Evolutionary conservation across 495 filamentous ascomycete genomes (phyloP).

Genomic region (Xylaria scruposa): DNA sequence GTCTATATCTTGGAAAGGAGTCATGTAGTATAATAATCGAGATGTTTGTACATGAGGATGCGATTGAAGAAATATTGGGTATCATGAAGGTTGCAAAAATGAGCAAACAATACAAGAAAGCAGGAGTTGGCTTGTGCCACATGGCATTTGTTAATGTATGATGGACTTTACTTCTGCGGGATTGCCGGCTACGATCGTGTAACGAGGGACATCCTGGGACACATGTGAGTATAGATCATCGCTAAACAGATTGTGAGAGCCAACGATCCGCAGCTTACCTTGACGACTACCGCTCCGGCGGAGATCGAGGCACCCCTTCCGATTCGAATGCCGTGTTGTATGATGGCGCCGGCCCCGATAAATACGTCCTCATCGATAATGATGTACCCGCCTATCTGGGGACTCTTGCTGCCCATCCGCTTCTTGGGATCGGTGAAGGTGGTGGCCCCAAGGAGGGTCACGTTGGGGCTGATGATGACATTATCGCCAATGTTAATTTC

Average conservation of each 20-base stretch:
- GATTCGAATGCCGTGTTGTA: slow-evolving; percentile 82
- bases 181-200: slow-evolving; percentile 68
- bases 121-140: slow-evolving; percentile 18
- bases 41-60: slow-evolving; percentile 22
- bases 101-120: slow-evolving; percentile 13
- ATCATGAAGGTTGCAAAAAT: slow-evolving; percentile 30
- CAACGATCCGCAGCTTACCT: slow-evolving; percentile 58
- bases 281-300: slow-evolving; percentile 87
- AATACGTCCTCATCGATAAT: slow-evolving; percentile 88
- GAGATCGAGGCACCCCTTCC: slow-evolving; percentile 81
- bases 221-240: slow-evolving; percentile 13
- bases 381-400: slow-evolving; percentile 73
- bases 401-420: slow-evolving; percentile 75
- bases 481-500: slow-evolving; percentile 77
- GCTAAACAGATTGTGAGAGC: background rate
- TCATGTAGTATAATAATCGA: slow-evolving; percentile 8
- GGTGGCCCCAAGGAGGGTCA: slow-evolving; percentile 81
- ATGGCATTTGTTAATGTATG: slow-evolving; percentile 32
- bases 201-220: slow-evolving; percentile 61
- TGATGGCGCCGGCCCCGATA: slow-evolving; percentile 81
- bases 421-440: slow-evolving; percentile 77
- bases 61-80: slow-evolving; percentile 24
- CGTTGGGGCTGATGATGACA: slow-evolving; percentile 83
- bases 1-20: slow-evolving; percentile 22
- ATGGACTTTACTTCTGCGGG: slow-evolving; percentile 65